Conservation (phyloP, 257 asterid species). For the Nicotiana noctiflora region DNA sequence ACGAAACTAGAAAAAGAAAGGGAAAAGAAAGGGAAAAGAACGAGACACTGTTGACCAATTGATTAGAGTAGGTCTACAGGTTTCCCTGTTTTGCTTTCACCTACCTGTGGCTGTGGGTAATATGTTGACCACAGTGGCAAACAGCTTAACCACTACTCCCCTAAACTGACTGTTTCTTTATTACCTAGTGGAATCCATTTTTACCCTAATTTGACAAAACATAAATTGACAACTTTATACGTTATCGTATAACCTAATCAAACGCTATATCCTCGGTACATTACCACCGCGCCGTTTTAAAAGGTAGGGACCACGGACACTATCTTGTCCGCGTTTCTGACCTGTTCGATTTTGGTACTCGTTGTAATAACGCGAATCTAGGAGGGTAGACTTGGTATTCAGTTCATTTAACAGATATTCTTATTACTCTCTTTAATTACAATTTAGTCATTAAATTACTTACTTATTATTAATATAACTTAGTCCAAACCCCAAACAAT, state of each 20-base stretch:
- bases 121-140: no score
- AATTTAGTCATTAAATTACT: neutral
- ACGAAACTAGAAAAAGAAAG: no score
- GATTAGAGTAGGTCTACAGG: no score
- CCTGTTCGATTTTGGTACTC: conserved; percentile 7
- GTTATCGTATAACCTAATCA: neutral
- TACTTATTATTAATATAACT: conserved; percentile 17
- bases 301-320: conserved; percentile 22
- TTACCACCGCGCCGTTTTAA: conserved; percentile 25
- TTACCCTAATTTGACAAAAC: neutral
- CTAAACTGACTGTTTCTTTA: no score
- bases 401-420: conserved; percentile 14
- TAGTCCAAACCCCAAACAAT: conserved; percentile 65
- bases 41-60: no score
- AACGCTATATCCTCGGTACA: neutral
- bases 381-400: conserved; percentile 35
- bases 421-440: conserved; percentile 8
- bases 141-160: no score
- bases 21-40: no score
- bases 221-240: neutral
- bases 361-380: conserved; percentile 22
- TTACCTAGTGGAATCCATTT: neutral
- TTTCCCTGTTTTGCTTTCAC: no score
- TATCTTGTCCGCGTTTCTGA: conserved; percentile 23
- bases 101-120: no score